Conservation (phyloP, 352 stramenopile genomes). For the Thalassiosira livingstoniorum region DNA sequence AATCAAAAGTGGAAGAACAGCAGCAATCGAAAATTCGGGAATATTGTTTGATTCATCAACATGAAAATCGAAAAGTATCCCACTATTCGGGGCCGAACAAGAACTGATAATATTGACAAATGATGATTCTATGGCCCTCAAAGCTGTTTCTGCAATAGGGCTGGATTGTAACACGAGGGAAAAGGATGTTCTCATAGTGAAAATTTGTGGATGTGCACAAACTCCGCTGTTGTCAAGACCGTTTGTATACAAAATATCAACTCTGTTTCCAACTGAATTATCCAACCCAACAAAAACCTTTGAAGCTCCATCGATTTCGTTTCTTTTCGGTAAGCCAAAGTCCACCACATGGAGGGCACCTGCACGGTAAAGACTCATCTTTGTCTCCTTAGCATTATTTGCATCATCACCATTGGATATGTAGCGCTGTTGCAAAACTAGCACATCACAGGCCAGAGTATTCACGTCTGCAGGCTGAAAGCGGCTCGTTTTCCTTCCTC, state of each 20-base stretch:
- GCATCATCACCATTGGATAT: conserved; percentile 5
- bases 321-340: conserved; percentile 48
- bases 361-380: conserved; percentile 52
- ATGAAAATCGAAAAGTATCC: too few relatives aligned
- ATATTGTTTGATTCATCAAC: too few relatives aligned
- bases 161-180: conserved; percentile 52
- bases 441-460: conserved; percentile 64
- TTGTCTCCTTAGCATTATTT: conserved; percentile 11
- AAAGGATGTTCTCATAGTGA: conserved; percentile 53
- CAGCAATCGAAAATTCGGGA: neutral
- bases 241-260: conserved; percentile 65
- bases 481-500: conserved; percentile 22
- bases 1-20: conserved; percentile 40
- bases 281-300: conserved; percentile 39
- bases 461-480: conserved; percentile 39
- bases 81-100: too few relatives aligned
- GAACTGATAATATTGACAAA: conserved; percentile 30
- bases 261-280: conserved; percentile 60
- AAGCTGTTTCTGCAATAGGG: conserved; percentile 60
- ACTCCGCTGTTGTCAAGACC: too few relatives aligned
- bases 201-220: neutral
- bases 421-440: conserved; percentile 62
- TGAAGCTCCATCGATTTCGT: conserved; percentile 2
- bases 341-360: conserved; percentile 58
- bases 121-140: conserved; percentile 66